Conservation (phyloP, 179 eudicot genomes). For the Spergularia azorica region DNA sequence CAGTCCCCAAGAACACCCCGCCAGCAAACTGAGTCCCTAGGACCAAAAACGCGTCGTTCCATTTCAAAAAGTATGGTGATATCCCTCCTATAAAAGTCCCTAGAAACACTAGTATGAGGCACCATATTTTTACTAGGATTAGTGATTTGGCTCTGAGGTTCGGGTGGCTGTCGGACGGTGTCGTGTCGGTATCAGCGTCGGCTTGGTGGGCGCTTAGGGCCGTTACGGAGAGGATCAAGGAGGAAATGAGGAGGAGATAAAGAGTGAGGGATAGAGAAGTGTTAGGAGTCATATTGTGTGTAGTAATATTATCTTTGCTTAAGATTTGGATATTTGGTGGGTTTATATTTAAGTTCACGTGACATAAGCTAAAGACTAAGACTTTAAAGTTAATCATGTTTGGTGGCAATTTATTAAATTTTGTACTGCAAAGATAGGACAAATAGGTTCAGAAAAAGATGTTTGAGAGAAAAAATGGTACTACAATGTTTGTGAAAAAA, state of each 20-base stretch:
- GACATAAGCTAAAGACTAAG: background rate
- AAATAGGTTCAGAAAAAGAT: too few relatives aligned
- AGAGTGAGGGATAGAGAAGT: background rate
- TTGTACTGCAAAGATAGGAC: background rate
- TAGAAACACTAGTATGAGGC: slow-evolving; percentile 51
- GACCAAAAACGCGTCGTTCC: slow-evolving; percentile 65
- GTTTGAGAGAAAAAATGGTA: background rate
- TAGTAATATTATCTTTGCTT: background rate
- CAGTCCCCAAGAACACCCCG: slow-evolving; percentile 75
- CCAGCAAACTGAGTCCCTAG: slow-evolving; percentile 73
- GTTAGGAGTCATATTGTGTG: background rate
- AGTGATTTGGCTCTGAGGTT: slow-evolving; percentile 49
- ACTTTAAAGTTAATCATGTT: background rate
- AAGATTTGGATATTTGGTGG: background rate
- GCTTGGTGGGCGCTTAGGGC: slow-evolving; percentile 37
- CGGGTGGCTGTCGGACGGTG: slow-evolving; percentile 37
- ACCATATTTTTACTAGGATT: slow-evolving; percentile 60
- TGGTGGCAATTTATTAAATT: too few relatives aligned
- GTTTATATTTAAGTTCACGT: background rate
- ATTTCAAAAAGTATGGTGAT: slow-evolving; percentile 63
- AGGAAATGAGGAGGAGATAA: background rate
- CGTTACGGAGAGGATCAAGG: slow-evolving; percentile 33
- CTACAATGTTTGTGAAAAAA: background rate
- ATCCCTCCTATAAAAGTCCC: slow-evolving; percentile 61
- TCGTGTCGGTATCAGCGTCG: slow-evolving; percentile 21